Base-by-base conservation (phyloP, 768 basidiomycete species). In the Mycena kentingensis region DNA sequence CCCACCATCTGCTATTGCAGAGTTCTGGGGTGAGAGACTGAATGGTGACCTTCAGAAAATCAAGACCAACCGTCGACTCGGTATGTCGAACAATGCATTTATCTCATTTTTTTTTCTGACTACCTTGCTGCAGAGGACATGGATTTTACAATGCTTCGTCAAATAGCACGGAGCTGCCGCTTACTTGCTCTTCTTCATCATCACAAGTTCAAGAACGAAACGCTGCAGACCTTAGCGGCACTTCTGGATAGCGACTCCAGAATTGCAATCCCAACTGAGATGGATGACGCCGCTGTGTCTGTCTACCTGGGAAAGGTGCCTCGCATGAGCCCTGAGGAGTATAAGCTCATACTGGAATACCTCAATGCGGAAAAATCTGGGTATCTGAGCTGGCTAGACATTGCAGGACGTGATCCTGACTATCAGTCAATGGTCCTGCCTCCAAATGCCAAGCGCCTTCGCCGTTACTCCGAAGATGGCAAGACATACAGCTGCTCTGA, bases 11-110 rank as follows among this genome's bases (percentile, higher is more conserved):
- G 10, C 16, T 3, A 26, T 54, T 8, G 54, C 42, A 51, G 51
- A 60, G 24, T 56, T 57, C 36, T 31, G 32, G 18, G 55, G 55
- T n/a, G 59, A 60, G 35, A 34, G 39, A 22, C 3, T 54, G 19
- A 60, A 60, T 54, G 52, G 56, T 18, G 22, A 24, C 3, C 27
- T 57, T 3, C 35, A 42, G 21, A 36, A 46, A 21, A 49, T 49
- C 11, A 35, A 25, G 21, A 57, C 56, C 12, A 53, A 57, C 32
- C n/a, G 34, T 4, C 51, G 45, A 19, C 34, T 52, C 3, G n/a
- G 51, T 52, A 19, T 22, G 51, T 37, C 41, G 11, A 31, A 4
- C 27, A 22, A 22, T 41, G 4, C 36, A 51, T 24, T 21, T 11
- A 22, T 24, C 29, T 43, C 11, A 10, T 48, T 42, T 26, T 21